phyloP scores from a whole-genome alignment of 1,139 yeast genomes.

The Suhomyces bribrorum region DNA sequence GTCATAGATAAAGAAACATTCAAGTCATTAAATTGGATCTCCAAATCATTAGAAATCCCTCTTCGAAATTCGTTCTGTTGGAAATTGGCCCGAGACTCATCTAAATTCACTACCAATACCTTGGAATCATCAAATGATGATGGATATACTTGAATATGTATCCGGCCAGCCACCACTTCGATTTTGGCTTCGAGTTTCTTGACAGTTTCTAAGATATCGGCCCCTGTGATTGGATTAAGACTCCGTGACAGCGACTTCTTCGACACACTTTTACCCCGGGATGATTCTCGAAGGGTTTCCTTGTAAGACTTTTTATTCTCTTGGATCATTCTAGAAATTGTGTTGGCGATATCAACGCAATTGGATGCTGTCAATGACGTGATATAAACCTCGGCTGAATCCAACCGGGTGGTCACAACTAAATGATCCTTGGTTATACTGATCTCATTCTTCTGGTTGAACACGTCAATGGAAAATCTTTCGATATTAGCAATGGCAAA shows the following conservation, averaged over 20 bases:
- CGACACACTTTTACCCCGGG: slow-evolving; percentile 16
- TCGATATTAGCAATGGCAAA: slow-evolving; percentile 64
- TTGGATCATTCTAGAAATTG: slow-evolving; percentile 68
- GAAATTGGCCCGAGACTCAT: slow-evolving; percentile 60
- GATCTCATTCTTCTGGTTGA: slow-evolving; percentile 61
- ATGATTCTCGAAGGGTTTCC: slow-evolving; percentile 67
- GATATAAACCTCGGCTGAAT: slow-evolving; percentile 58
- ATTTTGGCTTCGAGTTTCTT: slow-evolving; percentile 58
- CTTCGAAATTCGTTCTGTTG: slow-evolving; percentile 54
- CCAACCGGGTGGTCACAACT: slow-evolving; percentile 57
- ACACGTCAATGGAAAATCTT: slow-evolving; percentile 56
- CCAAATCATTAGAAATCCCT: slow-evolving; percentile 51
- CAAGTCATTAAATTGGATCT: slow-evolving; percentile 60
- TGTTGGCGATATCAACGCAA: slow-evolving; percentile 72
- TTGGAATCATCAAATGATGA: slow-evolving; percentile 73
- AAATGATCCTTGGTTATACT: slow-evolving; percentile 59
- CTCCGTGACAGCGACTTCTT: slow-evolving; percentile 10
- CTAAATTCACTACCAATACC: slow-evolving; percentile 65
- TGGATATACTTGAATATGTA: slow-evolving; percentile 71
- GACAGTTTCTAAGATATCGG: slow-evolving; percentile 36
- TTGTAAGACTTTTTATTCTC: slow-evolving; percentile 72
- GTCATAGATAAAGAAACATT: slow-evolving; percentile 64
- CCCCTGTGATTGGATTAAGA: slow-evolving; percentile 10
- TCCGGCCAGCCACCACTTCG: slow-evolving; percentile 55
- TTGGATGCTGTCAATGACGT: slow-evolving; percentile 88